These are phyloP conservation scores for Ajuga chamaepitys DNA, from an alignment of 257 asterid genomes.

Conservation along the genomic window DNA sequence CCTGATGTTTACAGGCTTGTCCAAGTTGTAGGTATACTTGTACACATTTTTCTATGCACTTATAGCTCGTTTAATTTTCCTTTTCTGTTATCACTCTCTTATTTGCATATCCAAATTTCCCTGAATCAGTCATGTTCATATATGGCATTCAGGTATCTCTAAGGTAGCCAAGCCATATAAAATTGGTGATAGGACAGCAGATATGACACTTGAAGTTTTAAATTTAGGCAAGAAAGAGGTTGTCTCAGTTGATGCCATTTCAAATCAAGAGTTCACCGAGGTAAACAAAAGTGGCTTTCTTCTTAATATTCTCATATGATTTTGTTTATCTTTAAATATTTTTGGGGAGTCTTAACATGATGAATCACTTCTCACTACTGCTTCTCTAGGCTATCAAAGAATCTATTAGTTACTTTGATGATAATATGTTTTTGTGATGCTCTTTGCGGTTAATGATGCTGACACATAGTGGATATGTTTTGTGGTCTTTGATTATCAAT, in stretches of 20 bases:
- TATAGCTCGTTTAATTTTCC: neutral
- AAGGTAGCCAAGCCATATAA: constrained; percentile 55
- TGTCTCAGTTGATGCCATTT: constrained; percentile 44
- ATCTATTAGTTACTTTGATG: too few relatives aligned
- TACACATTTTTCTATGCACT: neutral
- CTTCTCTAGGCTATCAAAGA: too few relatives aligned
- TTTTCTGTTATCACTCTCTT: neutral
- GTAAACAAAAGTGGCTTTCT: constrained; percentile 23
- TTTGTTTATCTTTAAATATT: constrained; percentile 3
- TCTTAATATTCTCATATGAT: neutral
- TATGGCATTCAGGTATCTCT: constrained; percentile 43
- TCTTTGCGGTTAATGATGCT: neutral
- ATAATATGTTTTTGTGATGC: too few relatives aligned
- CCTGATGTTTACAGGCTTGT: constrained; percentile 73
- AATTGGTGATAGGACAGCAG: constrained; percentile 47
- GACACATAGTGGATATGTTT: neutral
- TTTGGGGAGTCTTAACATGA: neutral
- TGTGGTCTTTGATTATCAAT: too few relatives aligned
- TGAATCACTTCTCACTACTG: too few relatives aligned
- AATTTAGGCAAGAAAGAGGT: constrained; percentile 59
- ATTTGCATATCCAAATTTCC: neutral
- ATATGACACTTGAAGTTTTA: constrained; percentile 62
- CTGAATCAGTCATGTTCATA: neutral
- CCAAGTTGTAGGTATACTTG: constrained; percentile 59
- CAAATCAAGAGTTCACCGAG: constrained; percentile 68